phyloP scores from a whole-genome alignment of 805 yeast species.

The Myxozyma geophila region DNA sequence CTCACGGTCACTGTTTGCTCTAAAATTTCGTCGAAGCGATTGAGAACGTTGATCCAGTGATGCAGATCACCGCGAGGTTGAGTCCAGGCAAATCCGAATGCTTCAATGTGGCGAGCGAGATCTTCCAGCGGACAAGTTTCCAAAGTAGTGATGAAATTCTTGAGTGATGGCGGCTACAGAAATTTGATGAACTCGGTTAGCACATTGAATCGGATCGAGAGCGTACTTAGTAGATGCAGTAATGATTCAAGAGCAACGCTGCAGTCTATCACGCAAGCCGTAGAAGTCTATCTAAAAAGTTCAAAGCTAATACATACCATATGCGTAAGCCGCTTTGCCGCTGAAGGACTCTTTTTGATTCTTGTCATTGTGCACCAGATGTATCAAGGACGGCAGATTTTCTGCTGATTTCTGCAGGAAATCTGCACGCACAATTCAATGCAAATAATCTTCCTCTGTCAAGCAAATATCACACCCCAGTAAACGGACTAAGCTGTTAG shows the following conservation, averaged over 20 bases:
- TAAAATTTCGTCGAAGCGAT: slow-evolving; percentile 72
- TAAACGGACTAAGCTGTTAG: not conserved
- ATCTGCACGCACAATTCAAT: not conserved
- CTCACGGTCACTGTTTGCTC: slow-evolving; percentile 61
- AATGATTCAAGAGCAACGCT: not conserved
- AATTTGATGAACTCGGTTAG: not conserved
- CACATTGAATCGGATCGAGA: not conserved
- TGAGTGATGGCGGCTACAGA: slow-evolving; percentile 33
- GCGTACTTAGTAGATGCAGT: not conserved
- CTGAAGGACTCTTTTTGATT: slow-evolving; percentile 31
- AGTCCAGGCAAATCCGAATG: slow-evolving; percentile 28
- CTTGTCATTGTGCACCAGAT: slow-evolving; percentile 19
- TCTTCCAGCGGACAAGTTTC: slow-evolving; percentile 28
- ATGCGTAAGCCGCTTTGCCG: slow-evolving; percentile 31
- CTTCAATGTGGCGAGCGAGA: slow-evolving; percentile 20
- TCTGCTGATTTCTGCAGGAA: not conserved
- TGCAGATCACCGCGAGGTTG: slow-evolving; percentile 67
- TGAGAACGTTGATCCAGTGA: slow-evolving; percentile 77
- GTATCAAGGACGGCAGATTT: not conserved
- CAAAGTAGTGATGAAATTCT: slow-evolving; percentile 20
- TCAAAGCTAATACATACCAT: slow-evolving; percentile 21
- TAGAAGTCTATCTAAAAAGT: not conserved
- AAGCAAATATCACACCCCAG: not conserved
- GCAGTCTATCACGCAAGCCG: not conserved
- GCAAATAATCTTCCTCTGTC: not conserved